These are phyloP conservation scores for Salix suchowensis DNA, from an alignment of 345 rosid species.

Conservation along the genomic window DNA sequence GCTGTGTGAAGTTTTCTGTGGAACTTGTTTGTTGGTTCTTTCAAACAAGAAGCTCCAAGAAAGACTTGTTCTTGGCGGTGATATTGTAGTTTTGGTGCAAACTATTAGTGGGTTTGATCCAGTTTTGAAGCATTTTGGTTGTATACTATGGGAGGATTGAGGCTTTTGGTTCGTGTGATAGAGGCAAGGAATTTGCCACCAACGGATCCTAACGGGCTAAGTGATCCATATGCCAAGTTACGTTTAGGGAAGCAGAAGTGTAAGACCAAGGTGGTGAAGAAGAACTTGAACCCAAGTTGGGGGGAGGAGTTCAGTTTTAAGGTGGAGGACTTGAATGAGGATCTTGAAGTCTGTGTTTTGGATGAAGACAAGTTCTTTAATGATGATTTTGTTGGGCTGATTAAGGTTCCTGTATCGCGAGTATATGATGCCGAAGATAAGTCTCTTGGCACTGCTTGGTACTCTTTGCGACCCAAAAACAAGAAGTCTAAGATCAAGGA, in stretches of 20 bases:
- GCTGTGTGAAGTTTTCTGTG: background rate
- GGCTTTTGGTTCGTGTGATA: conserved; percentile 62
- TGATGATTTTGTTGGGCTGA: conserved; percentile 78
- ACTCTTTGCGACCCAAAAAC: conserved; percentile 67
- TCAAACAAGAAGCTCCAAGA: background rate
- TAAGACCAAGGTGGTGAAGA: conserved; percentile 82
- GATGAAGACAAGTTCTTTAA: conserved; percentile 89
- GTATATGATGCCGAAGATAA: conserved; percentile 74
- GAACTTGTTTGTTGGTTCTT: conserved; percentile 3
- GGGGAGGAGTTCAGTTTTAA: conserved; percentile 79
- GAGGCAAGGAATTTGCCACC: conserved; percentile 88
- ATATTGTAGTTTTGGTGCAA: background rate
- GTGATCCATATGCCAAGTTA: conserved; percentile 87
- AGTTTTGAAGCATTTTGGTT: background rate
- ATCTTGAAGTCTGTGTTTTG: conserved; percentile 64
- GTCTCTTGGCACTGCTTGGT: conserved; percentile 79
- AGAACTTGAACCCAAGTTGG: conserved; percentile 84
- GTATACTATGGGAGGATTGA: conserved; percentile 36
- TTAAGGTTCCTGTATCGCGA: conserved; percentile 54
- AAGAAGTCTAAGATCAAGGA: conserved; percentile 71
- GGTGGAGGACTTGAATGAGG: conserved; percentile 92
- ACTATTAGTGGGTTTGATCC: background rate
- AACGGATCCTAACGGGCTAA: conserved; percentile 79
- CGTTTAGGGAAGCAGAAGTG: conserved; percentile 71
- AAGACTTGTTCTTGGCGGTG: background rate